Evolutionary conservation across 352 stramenopile genomes (phyloP).

Genomic region (Globisporangium apiculatum): DNA sequence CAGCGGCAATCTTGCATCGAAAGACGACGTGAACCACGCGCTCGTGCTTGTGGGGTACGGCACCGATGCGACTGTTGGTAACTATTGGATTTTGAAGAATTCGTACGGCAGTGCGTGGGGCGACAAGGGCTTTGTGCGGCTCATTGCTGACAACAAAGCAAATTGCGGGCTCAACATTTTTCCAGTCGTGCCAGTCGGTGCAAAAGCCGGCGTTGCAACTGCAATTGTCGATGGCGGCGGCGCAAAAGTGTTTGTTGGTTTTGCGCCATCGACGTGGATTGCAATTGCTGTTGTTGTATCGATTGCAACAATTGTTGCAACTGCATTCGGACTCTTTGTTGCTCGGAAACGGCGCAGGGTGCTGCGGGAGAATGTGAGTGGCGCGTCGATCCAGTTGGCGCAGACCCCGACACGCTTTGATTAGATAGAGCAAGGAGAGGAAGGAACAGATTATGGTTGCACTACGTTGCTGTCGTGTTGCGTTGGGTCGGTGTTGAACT

Average conservation of each 20-base stretch:
- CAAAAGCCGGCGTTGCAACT: slow-evolving; percentile 28
- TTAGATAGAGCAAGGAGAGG: neutral
- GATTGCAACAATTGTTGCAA: slow-evolving; percentile 44
- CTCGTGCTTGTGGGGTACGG: slow-evolving; percentile 72
- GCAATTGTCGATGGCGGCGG: slow-evolving; percentile 54
- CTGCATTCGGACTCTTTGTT: slow-evolving; percentile 39
- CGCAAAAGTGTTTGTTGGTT: slow-evolving; percentile 48
- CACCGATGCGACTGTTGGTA: slow-evolving; percentile 37
- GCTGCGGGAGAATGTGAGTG: slow-evolving; percentile 45
- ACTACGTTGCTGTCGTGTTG: too few relatives aligned
- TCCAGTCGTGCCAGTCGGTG: slow-evolving; percentile 59
- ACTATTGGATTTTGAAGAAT: slow-evolving; percentile 84
- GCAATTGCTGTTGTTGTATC: slow-evolving; percentile 37
- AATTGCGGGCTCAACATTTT: slow-evolving; percentile 82
- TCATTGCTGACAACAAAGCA: slow-evolving; percentile 57
- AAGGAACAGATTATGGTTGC: too few relatives aligned
- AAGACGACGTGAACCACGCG: slow-evolving; percentile 70
- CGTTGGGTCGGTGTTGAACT: too few relatives aligned
- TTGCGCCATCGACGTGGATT: slow-evolving; percentile 53
- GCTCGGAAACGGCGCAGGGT: slow-evolving; percentile 30
- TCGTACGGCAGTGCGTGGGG: slow-evolving; percentile 72
- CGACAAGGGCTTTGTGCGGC: slow-evolving; percentile 52
- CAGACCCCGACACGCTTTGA: slow-evolving; percentile 13
- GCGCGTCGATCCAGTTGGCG: slow-evolving; percentile 24
- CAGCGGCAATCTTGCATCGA: slow-evolving; percentile 45